These are phyloP conservation scores for Auriscalpium microsporum DNA, from an alignment of 768 basidiomycete genomes.

Conservation along the genomic window DNA sequence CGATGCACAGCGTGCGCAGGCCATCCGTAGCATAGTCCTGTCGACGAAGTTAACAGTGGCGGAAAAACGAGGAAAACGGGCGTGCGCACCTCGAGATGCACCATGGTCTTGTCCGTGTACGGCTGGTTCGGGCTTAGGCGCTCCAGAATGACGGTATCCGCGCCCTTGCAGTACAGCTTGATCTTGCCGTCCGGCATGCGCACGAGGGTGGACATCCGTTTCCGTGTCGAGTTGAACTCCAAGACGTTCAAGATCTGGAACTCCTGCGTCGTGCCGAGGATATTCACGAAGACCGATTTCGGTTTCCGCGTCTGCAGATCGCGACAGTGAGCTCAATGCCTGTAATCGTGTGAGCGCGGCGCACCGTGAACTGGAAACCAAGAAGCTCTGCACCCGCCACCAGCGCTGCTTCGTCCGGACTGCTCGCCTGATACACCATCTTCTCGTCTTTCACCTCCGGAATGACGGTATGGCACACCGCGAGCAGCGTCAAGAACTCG, in stretches of 20 bases:
- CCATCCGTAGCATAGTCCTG: slow-evolving; percentile 97
- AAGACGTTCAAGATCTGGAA: slow-evolving; percentile 93
- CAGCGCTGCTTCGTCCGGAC: slow-evolving; percentile 95
- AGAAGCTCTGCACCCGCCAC: slow-evolving; percentile 89
- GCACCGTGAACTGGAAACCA: slow-evolving; percentile 89
- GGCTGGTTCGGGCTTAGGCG: slow-evolving; percentile 79
- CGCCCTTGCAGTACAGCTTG: slow-evolving; percentile 94
- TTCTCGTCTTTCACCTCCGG: slow-evolving; percentile 88
- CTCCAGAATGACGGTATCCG: slow-evolving; percentile 95
- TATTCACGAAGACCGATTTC: slow-evolving; percentile 84
- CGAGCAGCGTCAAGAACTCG: slow-evolving; percentile 40
- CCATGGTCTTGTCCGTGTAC: slow-evolving; percentile 77
- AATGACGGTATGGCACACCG: slow-evolving; percentile 98
- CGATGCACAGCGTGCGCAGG: slow-evolving; percentile 91
- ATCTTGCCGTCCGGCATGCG: slow-evolving; percentile 83
- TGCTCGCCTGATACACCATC: slow-evolving; percentile 90
- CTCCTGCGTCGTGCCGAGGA: slow-evolving; percentile 64
- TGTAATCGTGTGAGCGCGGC: slow-evolving; percentile 23
- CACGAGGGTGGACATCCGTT: slow-evolving; percentile 95
- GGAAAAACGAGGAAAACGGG: background rate
- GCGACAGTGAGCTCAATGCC: slow-evolving; percentile 16
- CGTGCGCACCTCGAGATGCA: slow-evolving; percentile 75
- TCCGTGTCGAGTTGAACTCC: slow-evolving; percentile 97
- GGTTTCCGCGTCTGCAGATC: slow-evolving; percentile 79
- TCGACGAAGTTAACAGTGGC: slow-evolving; percentile 3